Base-by-base conservation (phyloP, 352 stramenopile genomes). In the Sclerospora graminicola region DNA sequence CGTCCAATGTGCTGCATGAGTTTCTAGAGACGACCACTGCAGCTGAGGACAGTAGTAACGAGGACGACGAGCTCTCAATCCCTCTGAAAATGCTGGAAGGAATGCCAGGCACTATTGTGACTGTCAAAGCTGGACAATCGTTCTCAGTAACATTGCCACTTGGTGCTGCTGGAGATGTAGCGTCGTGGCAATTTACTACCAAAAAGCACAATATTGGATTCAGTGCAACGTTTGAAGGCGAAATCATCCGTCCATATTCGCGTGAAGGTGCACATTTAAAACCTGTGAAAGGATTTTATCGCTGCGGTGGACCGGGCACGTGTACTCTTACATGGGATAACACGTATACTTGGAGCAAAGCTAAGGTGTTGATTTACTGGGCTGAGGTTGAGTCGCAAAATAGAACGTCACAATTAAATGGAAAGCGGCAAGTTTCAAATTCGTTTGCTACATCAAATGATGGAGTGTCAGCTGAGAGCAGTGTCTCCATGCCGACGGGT, bases 151-250 rank as follows among this genome's bases (percentile, higher is more conserved):
- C 52, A 15, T 38, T 85, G 18, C 57, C 61, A 13, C 48, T 88
- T 1, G 36, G 45, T 16, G 48, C 39, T n/a, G 44, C 51, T 5
- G 68, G 69, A 31, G 73, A 84, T 46, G 42, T 72, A 13, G 70
- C 65, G 5, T 77, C 68, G 2, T 88, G 67, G 68, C 76, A 85
- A 42, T 88, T 88, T 35, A 76, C 65, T 8, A 85, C 70, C 8
- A 84, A 83, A 51, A 88, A 85, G 39, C 74, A 85, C 62, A 79
- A 83, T 51, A 84, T 88, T 51, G 76, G 76, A 15, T 88, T 88
- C 39, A 84, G 72, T 37, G 71, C 71, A n/a, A 75, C 69, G 10
- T 84, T 89, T 46, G 75, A 83, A 32, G 69, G 66, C 7, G 51
- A 68, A 23, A 67, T 55, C 14, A 68, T 86, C 14, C 60, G 63